Evolutionary conservation across 192 early-diverging fungal genomes (phyloP).

Genomic region (Coemansia aciculifera): DNA sequence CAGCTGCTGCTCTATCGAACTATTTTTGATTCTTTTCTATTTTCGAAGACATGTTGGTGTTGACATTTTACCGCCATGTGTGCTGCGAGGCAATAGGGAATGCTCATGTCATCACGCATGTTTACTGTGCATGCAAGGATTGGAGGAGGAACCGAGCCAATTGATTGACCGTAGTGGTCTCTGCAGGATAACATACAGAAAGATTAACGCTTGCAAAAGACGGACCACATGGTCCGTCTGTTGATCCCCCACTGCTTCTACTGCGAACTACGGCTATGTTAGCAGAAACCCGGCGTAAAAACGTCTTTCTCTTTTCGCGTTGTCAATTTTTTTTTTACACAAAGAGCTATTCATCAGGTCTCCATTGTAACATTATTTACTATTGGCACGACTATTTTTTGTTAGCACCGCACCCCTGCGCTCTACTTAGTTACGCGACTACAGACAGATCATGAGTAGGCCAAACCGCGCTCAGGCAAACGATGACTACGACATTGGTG

Average conservation of each 20-base stretch:
- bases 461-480: constrained; percentile 19
- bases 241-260: not conserved
- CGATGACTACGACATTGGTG: constrained; percentile 29
- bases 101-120: constrained; percentile 1
- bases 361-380: constrained; percentile 2
- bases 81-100: not conserved
- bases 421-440: not conserved
- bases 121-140: not conserved
- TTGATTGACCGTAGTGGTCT: not conserved
- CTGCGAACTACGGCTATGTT: not conserved
- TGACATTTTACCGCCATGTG: not conserved
- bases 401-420: not conserved
- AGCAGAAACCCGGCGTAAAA: not conserved
- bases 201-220: not conserved
- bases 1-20: not conserved
- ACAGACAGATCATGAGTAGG: constrained; percentile 2
- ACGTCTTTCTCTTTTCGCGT: not conserved
- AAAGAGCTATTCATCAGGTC: not conserved
- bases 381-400: not conserved
- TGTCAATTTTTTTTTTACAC: not conserved
- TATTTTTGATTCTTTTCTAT: not conserved
- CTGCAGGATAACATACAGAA: not conserved
- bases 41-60: constrained; percentile 1
- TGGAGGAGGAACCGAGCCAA: not conserved
- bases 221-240: not conserved